phyloP scores from a whole-genome alignment of 805 yeast species.

The Soucietia sequanensis region DNA sequence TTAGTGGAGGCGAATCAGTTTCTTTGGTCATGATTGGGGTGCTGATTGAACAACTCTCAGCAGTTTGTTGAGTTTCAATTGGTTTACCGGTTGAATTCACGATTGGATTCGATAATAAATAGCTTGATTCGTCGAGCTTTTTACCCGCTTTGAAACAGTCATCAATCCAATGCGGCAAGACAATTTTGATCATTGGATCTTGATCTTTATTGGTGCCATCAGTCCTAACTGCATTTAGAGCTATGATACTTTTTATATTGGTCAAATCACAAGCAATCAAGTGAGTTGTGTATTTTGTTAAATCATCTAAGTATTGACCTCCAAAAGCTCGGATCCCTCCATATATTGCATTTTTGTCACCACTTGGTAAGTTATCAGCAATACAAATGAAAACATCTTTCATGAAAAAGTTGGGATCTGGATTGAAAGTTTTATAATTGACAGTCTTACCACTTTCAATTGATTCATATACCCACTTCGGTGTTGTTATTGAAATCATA shows the following conservation, averaged over 20 bases:
- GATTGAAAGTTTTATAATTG: constrained; percentile 62
- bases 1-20: constrained; percentile 2
- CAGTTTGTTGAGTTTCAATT: neutral
- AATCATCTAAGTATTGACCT: constrained; percentile 62
- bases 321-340: constrained; percentile 74
- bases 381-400: constrained; percentile 61
- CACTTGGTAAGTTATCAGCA: constrained; percentile 48
- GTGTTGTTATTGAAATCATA: constrained; percentile 65
- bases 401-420: constrained; percentile 67
- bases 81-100: constrained; percentile 1
- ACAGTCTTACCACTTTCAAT: constrained; percentile 37
- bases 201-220: constrained; percentile 7
- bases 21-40: neutral
- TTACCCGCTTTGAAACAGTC: constrained; percentile 58
- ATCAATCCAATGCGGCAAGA: constrained; percentile 78
- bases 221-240: constrained; percentile 34
- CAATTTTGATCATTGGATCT: constrained; percentile 51
- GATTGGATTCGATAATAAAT: constrained; percentile 40
- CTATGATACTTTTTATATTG: constrained; percentile 53
- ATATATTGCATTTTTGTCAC: constrained; percentile 65
- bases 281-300: constrained; percentile 78
- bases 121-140: constrained; percentile 52
- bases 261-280: constrained; percentile 55
- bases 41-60: too few relatives aligned
- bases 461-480: constrained; percentile 59